Evolutionary conservation across 2,329 filamentous ascomycete species (phyloP).

Genomic region (Xylariaceae sp.): DNA sequence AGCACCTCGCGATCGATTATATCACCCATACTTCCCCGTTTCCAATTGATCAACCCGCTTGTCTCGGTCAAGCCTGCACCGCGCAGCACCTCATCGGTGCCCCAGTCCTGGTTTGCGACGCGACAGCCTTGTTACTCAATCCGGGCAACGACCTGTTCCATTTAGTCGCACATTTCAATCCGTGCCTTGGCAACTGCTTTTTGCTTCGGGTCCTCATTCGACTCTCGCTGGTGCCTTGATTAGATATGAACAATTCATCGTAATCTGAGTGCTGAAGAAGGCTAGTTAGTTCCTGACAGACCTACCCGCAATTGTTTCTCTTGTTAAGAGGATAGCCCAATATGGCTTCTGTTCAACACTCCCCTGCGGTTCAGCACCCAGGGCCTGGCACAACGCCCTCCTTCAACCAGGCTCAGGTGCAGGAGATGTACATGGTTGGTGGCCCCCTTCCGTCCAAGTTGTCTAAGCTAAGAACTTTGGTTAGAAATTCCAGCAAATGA

Average conservation of each 20-base stretch:
- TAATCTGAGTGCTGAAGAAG: slow-evolving; percentile 13
- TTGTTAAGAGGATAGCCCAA: slow-evolving; percentile 23
- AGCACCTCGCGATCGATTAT: no score
- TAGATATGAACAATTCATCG: slow-evolving; percentile 26
- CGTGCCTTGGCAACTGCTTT: slow-evolving; percentile 9
- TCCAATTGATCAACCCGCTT: slow-evolving; percentile 28
- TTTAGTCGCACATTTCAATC: slow-evolving; percentile 3
- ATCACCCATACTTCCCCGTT: slow-evolving; percentile 17
- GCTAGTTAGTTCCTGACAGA: slow-evolving; percentile 12
- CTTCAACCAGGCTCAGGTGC: slow-evolving; percentile 72
- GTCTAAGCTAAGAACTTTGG: slow-evolving; percentile 29
- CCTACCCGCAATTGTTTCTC: slow-evolving; percentile 11
- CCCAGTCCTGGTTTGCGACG: slow-evolving; percentile 14
- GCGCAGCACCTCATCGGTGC: slow-evolving; percentile 11
- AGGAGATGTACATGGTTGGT: slow-evolving; percentile 64
- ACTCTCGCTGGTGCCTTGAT: slow-evolving; percentile 11
- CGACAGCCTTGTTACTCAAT: slow-evolving; percentile 7
- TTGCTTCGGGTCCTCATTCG: slow-evolving; percentile 6
- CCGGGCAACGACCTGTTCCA: slow-evolving; percentile 1
- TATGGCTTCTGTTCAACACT: slow-evolving; percentile 79
- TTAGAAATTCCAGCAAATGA: slow-evolving; percentile 88
- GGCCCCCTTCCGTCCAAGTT: not conserved
- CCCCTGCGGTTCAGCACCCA: slow-evolving; percentile 64
- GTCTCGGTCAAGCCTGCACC: not conserved
- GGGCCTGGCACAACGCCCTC: slow-evolving; percentile 55